Conservation (phyloP, 2,329 filamentous ascomycete species). For the Claviceps arundinis region DNA sequence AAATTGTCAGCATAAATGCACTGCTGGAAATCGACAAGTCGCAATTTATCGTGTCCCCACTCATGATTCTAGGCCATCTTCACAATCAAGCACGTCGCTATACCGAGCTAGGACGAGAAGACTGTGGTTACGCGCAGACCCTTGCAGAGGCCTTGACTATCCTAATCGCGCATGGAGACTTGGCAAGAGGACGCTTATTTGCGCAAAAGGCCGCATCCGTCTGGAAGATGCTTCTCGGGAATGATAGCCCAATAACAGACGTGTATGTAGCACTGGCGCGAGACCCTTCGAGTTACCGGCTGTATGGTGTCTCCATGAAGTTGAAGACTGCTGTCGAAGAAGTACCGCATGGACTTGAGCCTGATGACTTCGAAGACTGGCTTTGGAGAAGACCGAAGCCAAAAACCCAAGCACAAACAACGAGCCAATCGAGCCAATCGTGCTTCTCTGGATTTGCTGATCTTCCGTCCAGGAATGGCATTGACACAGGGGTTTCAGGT, state of each 20-base stretch:
- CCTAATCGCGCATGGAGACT: neutral
- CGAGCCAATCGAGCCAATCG: neutral
- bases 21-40: neutral
- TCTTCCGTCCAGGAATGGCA: neutral
- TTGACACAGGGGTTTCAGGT: neutral
- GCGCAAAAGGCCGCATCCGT: neutral
- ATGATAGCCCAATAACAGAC: neutral
- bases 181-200: neutral
- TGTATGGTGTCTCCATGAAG: neutral
- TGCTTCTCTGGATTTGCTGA: neutral
- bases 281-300: neutral
- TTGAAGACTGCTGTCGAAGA: neutral
- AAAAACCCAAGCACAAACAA: neutral
- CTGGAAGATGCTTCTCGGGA: neutral
- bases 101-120: neutral
- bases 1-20: neutral
- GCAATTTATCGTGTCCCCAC: too few relatives aligned
- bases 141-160: neutral
- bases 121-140: too few relatives aligned
- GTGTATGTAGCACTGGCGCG: neutral
- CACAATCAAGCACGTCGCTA: neutral
- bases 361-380: neutral
- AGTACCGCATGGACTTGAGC: neutral
- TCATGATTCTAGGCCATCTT: neutral
- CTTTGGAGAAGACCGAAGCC: neutral